Conservation (phyloP, 2,329 filamentous ascomycete genomes). For the Neofusicoccum laricinum region DNA sequence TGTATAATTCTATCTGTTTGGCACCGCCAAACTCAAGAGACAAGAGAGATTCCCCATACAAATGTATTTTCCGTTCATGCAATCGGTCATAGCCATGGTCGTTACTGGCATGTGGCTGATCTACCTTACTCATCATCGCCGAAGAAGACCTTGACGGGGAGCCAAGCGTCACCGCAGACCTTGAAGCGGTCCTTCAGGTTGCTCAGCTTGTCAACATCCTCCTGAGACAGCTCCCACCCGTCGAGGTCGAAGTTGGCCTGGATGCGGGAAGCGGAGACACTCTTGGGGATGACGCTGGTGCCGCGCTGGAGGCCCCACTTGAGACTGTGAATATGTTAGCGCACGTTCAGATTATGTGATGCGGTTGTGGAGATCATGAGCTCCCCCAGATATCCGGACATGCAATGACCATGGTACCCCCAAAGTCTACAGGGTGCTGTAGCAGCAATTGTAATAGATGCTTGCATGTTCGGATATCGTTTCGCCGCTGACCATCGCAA, state of each 20-base stretch:
- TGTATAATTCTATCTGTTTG: constrained; percentile 1
- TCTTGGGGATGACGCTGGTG: constrained; percentile 84
- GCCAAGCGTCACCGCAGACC: constrained; percentile 67
- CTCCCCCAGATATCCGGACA: too few relatives aligned
- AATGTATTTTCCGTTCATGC: neutral
- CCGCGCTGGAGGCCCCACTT: constrained; percentile 79
- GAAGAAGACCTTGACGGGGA: constrained; percentile 78
- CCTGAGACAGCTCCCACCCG: constrained; percentile 69
- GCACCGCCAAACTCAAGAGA: neutral
- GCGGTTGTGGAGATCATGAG: too few relatives aligned
- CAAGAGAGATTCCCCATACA: neutral
- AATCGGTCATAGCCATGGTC: neutral
- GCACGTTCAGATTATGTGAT: neutral
- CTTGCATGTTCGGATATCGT: neutral
- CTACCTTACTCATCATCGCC: constrained; percentile 68
- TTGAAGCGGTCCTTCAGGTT: constrained; percentile 72
- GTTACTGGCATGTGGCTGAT: neutral
- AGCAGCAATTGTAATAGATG: neutral
- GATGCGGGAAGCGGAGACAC: constrained; percentile 70
- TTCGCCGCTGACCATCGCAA: neutral
- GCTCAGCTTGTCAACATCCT: constrained; percentile 68
- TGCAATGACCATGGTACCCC: too few relatives aligned
- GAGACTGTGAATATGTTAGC: constrained; percentile 38
- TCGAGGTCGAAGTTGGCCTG: constrained; percentile 71
- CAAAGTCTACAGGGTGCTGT: too few relatives aligned